These are phyloP conservation scores for Lagerstroemia speciosa DNA, from an alignment of 345 rosid genomes.

Conservation along the genomic window DNA sequence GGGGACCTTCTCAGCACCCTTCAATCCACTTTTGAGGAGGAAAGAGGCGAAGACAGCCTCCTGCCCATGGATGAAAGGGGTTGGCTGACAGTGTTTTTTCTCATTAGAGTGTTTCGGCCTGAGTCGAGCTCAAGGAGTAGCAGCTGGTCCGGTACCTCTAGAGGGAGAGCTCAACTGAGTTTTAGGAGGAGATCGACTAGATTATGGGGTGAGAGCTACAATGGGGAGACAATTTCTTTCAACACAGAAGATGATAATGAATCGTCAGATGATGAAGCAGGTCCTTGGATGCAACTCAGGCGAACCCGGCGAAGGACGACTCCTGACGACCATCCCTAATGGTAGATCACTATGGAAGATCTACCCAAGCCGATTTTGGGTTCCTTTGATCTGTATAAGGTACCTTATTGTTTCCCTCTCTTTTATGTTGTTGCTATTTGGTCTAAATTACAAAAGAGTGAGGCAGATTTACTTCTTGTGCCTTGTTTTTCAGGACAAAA, in stretches of 20 bases:
- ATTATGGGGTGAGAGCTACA: constrained; percentile 81
- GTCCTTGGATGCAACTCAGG: constrained; percentile 30
- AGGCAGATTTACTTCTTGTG: not conserved
- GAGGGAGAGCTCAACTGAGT: constrained; percentile 59
- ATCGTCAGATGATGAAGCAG: constrained; percentile 47
- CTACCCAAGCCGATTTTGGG: constrained; percentile 7
- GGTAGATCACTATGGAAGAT: constrained; percentile 1
- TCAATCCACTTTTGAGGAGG: constrained; percentile 78
- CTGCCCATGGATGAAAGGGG: constrained; percentile 60
- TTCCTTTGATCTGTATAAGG: not conserved
- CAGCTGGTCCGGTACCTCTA: constrained; percentile 65
- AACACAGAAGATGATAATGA: constrained; percentile 60
- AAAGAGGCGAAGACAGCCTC: constrained; percentile 43
- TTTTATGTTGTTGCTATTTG: not conserved
- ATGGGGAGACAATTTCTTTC: constrained; percentile 57
- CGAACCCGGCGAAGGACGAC: constrained; percentile 32
- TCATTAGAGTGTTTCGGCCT: constrained; percentile 73
- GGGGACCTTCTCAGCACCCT: constrained; percentile 93
- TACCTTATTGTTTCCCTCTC: not conserved
- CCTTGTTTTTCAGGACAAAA: not conserved
- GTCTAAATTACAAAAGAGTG: not conserved
- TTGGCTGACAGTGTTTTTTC: constrained; percentile 80
- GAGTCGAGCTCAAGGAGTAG: constrained; percentile 63
- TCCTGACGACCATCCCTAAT: constrained; percentile 38
- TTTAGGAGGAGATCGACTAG: constrained; percentile 59